Base-by-base conservation (phyloP, 106 monocot species). In the Triglochin maritima region DNA sequence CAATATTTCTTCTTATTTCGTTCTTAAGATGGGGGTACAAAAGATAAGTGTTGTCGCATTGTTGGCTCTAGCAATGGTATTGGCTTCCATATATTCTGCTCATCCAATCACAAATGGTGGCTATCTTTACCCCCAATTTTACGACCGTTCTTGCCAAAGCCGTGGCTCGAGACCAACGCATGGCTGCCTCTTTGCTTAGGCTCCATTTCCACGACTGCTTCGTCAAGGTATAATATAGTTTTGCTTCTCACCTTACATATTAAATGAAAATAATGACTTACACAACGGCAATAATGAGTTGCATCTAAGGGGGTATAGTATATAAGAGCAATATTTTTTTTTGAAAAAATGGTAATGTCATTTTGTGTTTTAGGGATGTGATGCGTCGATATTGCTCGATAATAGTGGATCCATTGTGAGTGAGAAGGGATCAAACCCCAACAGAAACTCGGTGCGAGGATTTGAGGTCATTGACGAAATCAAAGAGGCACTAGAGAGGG, bases 401-500 rank as follows among this genome's bases (percentile, higher is more conserved):
- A 78, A 68, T 65, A 79, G 69, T 14, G 66, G 66, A 8, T 55
- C 41, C 1, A 72, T 79, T 43, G 15, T 63, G 49, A 85, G 77
- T 60, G 85, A 85, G 83, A 85, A 89, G 72, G 52, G 60, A 10
- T 82, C 89, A 9, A 75, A 78, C 43, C 78, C 85, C 1, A 80
- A 79, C 64, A 59, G 77, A 11, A 71, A 79, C 72, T 84, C 79
- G 0, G 69, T 64, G 4, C 49, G 78, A 50, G 83, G 83, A 0
- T 79, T 77, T 51, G 79, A 84, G 60, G 69, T 84, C 16, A 44
- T 85, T 49, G 89, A 89, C 57, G 67, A 75, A 62, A 85, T 89
- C 80, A 89, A 89, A 65, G 10, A 67, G 2, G 71, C 80, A 0
- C 47, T 89, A 29, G 89, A 89, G 70, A 54, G n/a, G 17, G 76